Base-by-base conservation (phyloP, 352 stramenopile genomes). In the Globisporangium polare region DNA sequence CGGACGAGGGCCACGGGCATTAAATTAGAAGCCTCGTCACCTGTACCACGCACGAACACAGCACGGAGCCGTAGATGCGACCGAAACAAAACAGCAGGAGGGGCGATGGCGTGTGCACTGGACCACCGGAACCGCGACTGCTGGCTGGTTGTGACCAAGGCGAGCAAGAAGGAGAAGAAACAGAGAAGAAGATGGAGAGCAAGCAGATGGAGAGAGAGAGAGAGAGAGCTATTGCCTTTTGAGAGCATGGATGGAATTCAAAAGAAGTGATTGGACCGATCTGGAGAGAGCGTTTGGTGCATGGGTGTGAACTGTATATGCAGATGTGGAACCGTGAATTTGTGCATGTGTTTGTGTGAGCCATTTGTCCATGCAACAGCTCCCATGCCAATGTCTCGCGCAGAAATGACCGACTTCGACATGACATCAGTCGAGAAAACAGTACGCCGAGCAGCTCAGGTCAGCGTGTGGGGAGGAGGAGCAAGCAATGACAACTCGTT, bases 1-100 rank as follows among this genome's bases (percentile, higher is more conserved):
- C 64, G 41, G 68, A 77, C 51, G 66, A 87, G 33, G 72, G 59
- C 57, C 76, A 89, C 47, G 69, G 72, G 6, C 75, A 83, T 69
- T 83, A 75, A 81, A 70, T 67, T 75, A 68, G 42, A 53, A 1
- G 53, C 31, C 55, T 53, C 50, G 47, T 52, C 37, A 55, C 35
- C 18, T 37, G 37, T 8, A 22, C 12, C 29, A 54, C 26, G 29
- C 47, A 39, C n/a, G n/a, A 53, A 24, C 26, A 27, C n/a, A 47
- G 18, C 41, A 51, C 29, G 29, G 57, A 57, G 26, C 42, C 27
- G 37, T 31, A 50, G 54, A 52, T 33, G 31, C 31, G 26, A 47
- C 12, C 26, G 27, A 33, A 45, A 31, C 45, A 22, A 55, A 63
- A 33, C 57, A 50, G 45, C 47, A 20, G 20, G 29, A 47, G 20